Base-by-base conservation (phyloP, 2,329 filamentous ascomycete genomes). In the Arachnopeziza araneosa region DNA sequence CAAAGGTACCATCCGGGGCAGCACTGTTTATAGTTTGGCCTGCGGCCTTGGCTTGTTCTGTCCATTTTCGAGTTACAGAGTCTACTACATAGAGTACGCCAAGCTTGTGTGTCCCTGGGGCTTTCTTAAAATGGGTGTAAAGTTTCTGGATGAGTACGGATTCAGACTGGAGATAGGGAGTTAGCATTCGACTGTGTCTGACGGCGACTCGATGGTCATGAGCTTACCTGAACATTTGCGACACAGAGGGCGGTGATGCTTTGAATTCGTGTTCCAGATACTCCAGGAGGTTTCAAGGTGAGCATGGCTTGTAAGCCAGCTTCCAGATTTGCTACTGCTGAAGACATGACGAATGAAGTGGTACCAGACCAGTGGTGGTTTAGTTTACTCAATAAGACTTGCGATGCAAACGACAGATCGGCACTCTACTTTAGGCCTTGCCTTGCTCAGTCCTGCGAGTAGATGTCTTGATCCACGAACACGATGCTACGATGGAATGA, bases 1-100 rank as follows among this genome's bases (percentile, higher is more conserved):
- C 91, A 82, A 88, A 97, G 58, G 93, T 97, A 74, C 95, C 95
- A 78, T 96, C 91, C 67, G 88, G 85, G 67, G 93, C 91, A 76
- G 86, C 83, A 75, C 84, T 87, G 78, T 89, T 90, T 76, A 92
- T 85, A 72, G 88, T 78, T 74, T 98, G 93, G 71, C 90, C 90
- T 68, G 89, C 84, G 72, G 87, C 84, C 78, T 93, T 95, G 72
- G 95, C 93, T 78, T 92, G 90, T 76, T 98, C 93, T 80, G 96
- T 87, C 93, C 95, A 99, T 80, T 96, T 93, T 78, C 95, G 91
- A 76, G 93, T 93, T 84, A 99, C 93, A 81, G 93, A 96, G 83
- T 99, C 95, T 93, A 99, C 91, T 79, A 98, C 93, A 87, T 99
- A 99, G 79, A 99, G 88, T 73, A 97, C 93, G 78, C 95, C 95